Conservation (phyloP, 352 stramenopile genomes). For the Phytophthora palmivora region DNA sequence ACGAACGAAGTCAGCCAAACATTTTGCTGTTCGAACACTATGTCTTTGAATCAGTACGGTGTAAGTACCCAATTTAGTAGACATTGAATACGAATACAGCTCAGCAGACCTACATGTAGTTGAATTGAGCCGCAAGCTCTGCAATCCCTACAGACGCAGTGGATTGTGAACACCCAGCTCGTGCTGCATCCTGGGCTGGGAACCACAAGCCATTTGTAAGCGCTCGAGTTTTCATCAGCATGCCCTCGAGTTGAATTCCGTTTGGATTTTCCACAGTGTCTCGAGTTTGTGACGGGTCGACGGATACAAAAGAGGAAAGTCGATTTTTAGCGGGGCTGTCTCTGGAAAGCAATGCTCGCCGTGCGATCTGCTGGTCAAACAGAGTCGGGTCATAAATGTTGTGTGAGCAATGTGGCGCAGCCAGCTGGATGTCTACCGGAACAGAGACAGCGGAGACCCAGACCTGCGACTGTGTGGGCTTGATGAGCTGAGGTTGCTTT, state of each 20-base stretch:
- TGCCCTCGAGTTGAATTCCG: constrained; percentile 13
- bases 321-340: constrained; percentile 10
- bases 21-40: constrained; percentile 40
- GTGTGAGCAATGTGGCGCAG: constrained; percentile 25
- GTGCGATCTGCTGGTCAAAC: constrained; percentile 20
- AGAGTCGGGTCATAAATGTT: constrained; percentile 25
- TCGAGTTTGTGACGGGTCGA: constrained; percentile 21
- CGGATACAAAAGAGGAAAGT: constrained; percentile 12
- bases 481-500: constrained; percentile 37
- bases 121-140: constrained; percentile 9
- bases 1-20: constrained; percentile 6
- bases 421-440: constrained; percentile 26
- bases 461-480: constrained; percentile 8
- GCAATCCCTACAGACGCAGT: background rate
- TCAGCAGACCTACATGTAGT: background rate
- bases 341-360: constrained; percentile 6
- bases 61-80: too few relatives aligned
- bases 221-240: constrained; percentile 25
- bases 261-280: constrained; percentile 36
- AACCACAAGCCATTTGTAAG: constrained; percentile 15
- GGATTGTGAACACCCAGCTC: background rate
- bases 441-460: constrained; percentile 8
- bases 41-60: too few relatives aligned
- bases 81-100: constrained; percentile 9
- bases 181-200: constrained; percentile 11